Evolutionary conservation across 1,139 yeast genomes (phyloP).

Genomic region (Hansenula anomala): DNA sequence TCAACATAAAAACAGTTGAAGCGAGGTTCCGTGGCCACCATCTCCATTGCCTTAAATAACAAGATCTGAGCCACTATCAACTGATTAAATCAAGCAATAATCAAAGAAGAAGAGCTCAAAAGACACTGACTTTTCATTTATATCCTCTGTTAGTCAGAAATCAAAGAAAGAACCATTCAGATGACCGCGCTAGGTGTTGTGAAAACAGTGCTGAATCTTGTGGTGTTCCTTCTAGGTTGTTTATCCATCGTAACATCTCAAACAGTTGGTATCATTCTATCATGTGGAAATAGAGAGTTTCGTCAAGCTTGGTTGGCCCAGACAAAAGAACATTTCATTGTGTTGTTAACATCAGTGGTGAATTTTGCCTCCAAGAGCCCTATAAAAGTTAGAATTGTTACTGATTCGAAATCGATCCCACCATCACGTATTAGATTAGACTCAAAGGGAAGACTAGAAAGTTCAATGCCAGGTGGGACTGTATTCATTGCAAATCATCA

Average conservation of each 20-base stretch:
- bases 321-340: constrained; percentile 49
- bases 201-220: constrained; percentile 30
- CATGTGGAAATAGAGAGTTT: constrained; percentile 25
- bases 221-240: constrained; percentile 40
- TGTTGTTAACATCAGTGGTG: constrained; percentile 40
- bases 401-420: constrained; percentile 33
- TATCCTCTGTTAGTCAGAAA: too few relatives aligned
- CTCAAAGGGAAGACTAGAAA: constrained; percentile 26
- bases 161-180: too few relatives aligned
- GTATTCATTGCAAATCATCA: constrained; percentile 83
- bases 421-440: constrained; percentile 18
- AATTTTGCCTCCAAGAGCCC: constrained; percentile 34
- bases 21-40: too few relatives aligned
- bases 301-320: constrained; percentile 35
- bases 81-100: too few relatives aligned
- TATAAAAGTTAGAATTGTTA: constrained; percentile 33
- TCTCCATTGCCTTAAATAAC: too few relatives aligned
- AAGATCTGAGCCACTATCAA: too few relatives aligned
- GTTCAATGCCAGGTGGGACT: constrained; percentile 42
- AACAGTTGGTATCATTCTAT: constrained; percentile 29
- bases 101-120: too few relatives aligned
- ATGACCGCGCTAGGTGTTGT: constrained; percentile 12
- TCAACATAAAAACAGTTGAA: too few relatives aligned
- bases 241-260: constrained; percentile 42
- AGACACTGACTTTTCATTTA: too few relatives aligned